Base-by-base conservation (phyloP, 352 stramenopile genomes). In the Peronospora tabacina region DNA sequence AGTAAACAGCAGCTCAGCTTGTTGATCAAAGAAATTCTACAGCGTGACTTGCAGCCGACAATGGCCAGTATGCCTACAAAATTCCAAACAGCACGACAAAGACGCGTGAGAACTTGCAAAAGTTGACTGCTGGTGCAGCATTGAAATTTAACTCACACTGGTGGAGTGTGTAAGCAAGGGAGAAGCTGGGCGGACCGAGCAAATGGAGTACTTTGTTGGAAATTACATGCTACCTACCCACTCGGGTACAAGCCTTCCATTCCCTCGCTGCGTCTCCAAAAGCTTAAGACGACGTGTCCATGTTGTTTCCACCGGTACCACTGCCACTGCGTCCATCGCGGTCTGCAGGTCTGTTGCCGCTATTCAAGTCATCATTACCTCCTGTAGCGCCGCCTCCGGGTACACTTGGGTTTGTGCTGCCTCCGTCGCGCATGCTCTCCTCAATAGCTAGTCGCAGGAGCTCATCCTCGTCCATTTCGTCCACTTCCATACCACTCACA, bases 401-500 rank as follows among this genome's bases (percentile, higher is more conserved):
- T 7, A 52, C 49, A 43, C 77, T 64, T 12, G 66, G 45, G 49
- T 82, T 75, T 15, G 68, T 52, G 46, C 34, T 64, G 13, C 57
- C 61, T 60, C 61, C 76, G 46, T 93, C 81, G 41, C 80, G 80
- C 82, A 94, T 94, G 52, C 76, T 90, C 49, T 91, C 82, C 60
- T 91, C 82, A 44, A 94, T 94, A 15, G 82, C 82, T 11, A 91
- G 60, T 40, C 80, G 80, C 45, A 94, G 57, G 19, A 94, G 69
- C 50, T 94, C 82, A 17, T 94, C 82, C 34, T 94, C 82, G 9
- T 82, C 78, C 79, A 93, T 89, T 24, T 93, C 82, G 52, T 93
- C 82, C 51, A 87, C 73, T 46, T 93, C 81, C 67, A 89, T 86
- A 43, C 76, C 75, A 38, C 68, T 70, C 45, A 87, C 73, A 44